Percentiles rank a stretch among this genome's conserved stretches.
Conservation (phyloP, 352 stramenopile species). For the Globisporangium orthogonon region DNA sequence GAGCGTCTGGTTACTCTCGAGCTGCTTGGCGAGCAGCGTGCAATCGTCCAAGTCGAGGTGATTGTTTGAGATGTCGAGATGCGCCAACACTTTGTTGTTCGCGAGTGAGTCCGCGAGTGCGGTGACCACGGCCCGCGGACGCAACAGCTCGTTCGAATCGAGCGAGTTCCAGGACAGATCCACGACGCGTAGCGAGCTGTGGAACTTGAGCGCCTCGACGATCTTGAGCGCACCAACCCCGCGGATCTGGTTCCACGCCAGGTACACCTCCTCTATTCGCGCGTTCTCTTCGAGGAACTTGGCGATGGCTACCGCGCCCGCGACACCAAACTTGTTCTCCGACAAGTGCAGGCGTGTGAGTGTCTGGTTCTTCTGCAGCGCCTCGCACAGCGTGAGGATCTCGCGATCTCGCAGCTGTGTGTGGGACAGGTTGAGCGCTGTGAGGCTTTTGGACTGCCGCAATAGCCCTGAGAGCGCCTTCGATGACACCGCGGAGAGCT, state of each 20-base stretch:
- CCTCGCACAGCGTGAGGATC: constrained; percentile 63
- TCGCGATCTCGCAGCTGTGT: constrained; percentile 57
- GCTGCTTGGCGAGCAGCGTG: constrained; percentile 42
- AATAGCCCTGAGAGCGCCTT: constrained; percentile 35
- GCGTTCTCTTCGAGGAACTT: constrained; percentile 71
- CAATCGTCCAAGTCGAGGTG: constrained; percentile 58
- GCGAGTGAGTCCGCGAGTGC: constrained; percentile 54
- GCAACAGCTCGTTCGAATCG: constrained; percentile 40
- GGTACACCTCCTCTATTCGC: constrained; percentile 71
- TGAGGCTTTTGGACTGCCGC: constrained; percentile 38
- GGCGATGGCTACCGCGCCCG: constrained; percentile 55
- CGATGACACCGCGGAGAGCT: constrained; percentile 28
- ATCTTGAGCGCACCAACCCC: constrained; percentile 66
- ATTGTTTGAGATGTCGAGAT: constrained; percentile 75
- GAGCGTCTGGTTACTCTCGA: constrained; percentile 70
- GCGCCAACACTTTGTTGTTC: constrained; percentile 70
- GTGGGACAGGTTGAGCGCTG: constrained; percentile 59
- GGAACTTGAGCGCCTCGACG: constrained; percentile 65
- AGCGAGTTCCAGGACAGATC: constrained; percentile 79
- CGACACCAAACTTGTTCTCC: constrained; percentile 59
- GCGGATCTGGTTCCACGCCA: constrained; percentile 71
- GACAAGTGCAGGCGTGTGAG: constrained; percentile 59
- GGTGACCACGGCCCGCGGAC: constrained; percentile 36
- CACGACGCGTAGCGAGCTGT: constrained; percentile 56
- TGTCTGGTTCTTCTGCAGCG: constrained; percentile 64